Percentiles rank a stretch among this genome's conserved stretches.
Evolutionary conservation across 2,329 filamentous ascomycete genomes (phyloP).

Genomic region (Aspergillus pseudotamarii): DNA sequence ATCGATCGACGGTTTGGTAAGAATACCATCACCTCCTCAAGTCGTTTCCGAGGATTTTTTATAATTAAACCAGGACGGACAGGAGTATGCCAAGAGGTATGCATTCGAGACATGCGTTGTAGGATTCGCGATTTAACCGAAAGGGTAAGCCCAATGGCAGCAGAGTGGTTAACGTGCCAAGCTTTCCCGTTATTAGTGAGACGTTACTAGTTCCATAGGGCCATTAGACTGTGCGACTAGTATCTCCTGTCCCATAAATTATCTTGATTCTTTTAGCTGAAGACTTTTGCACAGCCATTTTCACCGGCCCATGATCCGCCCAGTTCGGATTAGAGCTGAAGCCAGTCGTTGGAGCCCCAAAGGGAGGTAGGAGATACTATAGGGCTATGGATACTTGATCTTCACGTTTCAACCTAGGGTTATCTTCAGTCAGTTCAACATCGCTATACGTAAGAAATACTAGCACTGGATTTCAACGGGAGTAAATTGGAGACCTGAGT

Average conservation of each 20-base stretch:
- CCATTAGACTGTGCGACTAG: background rate
- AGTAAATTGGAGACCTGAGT: background rate
- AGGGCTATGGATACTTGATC: background rate
- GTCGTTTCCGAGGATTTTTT: background rate
- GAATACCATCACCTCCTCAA: background rate
- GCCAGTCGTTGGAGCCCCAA: background rate
- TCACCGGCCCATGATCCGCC: background rate
- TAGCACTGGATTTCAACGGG: background rate
- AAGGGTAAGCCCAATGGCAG: background rate
- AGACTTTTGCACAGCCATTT: background rate
- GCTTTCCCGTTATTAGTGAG: background rate
- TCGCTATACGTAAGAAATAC: background rate
- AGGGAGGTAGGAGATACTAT: background rate
- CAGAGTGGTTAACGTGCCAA: background rate
- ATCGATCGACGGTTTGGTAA: background rate
- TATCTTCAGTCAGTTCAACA: background rate
- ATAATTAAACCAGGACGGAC: background rate
- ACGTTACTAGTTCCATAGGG: background rate
- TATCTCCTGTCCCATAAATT: background rate
- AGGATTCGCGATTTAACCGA: background rate
- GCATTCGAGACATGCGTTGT: background rate
- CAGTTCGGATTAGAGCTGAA: background rate
- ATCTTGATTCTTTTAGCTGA: background rate
- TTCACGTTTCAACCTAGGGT: background rate
- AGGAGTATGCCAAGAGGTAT: background rate